These are phyloP conservation scores for Scleromitrula shiraiana DNA, from an alignment of 2,329 filamentous ascomycete species.

Conservation along the genomic window DNA sequence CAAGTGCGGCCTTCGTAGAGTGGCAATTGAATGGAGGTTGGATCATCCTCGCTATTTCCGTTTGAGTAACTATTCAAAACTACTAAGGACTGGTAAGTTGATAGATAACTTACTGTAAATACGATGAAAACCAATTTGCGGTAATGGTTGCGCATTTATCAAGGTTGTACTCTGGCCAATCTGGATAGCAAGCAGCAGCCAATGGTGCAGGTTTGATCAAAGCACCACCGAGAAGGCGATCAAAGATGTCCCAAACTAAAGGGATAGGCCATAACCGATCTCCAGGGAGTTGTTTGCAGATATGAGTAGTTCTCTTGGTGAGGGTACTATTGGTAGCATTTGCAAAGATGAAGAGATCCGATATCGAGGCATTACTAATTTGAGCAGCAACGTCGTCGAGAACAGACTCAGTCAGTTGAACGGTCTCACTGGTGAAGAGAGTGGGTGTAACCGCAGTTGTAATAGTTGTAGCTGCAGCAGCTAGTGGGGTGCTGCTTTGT, in stretches of 20 bases:
- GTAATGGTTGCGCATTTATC: slow-evolving; percentile 29
- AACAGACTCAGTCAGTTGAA: slow-evolving; percentile 18
- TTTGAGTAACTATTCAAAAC: slow-evolving; percentile 26
- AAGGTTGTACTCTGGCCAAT: slow-evolving; percentile 26
- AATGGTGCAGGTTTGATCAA: slow-evolving; percentile 38
- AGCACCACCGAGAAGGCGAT: slow-evolving; percentile 35
- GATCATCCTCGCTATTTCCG: slow-evolving; percentile 28
- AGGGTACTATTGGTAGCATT: neutral
- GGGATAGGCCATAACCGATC: slow-evolving; percentile 39
- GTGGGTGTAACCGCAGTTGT: neutral
- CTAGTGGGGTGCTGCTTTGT: neutral
- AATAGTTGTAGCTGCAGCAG: neutral
- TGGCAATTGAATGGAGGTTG: slow-evolving; percentile 40
- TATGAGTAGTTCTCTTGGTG: neutral
- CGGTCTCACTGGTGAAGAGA: slow-evolving; percentile 11
- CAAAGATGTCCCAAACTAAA: slow-evolving; percentile 38
- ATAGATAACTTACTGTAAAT: slow-evolving; percentile 29
- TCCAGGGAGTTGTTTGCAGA: slow-evolving; percentile 22
- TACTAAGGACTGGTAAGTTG: neutral
- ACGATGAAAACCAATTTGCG: slow-evolving; percentile 28
- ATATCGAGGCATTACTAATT: slow-evolving; percentile 9
- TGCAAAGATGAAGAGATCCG: slow-evolving; percentile 12
- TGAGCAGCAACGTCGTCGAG: slow-evolving; percentile 13
- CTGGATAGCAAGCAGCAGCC: slow-evolving; percentile 36
- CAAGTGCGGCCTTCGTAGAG: slow-evolving; percentile 37